Conservation (phyloP, 2,329 filamentous ascomycete genomes). For the Geosmithia flava region DNA sequence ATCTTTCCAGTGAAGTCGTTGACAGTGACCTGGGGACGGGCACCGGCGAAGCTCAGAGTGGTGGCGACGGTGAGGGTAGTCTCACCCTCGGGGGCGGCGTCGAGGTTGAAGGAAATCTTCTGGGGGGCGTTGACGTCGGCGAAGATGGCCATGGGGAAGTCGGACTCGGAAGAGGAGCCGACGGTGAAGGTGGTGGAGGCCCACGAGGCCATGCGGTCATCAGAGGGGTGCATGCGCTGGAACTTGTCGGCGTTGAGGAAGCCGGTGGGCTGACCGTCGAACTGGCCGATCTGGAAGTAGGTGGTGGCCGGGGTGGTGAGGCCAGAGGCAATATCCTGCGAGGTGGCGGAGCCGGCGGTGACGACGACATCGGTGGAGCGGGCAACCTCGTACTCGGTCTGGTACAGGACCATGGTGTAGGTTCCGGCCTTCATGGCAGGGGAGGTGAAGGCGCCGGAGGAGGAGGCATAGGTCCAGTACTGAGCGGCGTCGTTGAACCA, state of each 20-base stretch:
- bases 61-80: conserved; percentile 53
- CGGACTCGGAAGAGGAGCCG: conserved; percentile 34
- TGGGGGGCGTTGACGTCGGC: conserved; percentile 45
- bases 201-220: conserved; percentile 51
- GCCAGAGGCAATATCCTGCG: conserved; percentile 35
- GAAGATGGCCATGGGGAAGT: conserved; percentile 57
- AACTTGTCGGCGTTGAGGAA: conserved; percentile 58
- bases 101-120: conserved; percentile 47
- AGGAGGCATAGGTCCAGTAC: conserved; percentile 49
- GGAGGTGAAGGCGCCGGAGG: conserved; percentile 45
- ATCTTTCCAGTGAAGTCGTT: conserved; percentile 37
- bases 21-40: conserved; percentile 41
- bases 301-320: conserved; percentile 32
- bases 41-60: conserved; percentile 48
- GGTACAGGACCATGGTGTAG: conserved; percentile 57
- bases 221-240: conserved; percentile 56
- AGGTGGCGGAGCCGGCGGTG: conserved; percentile 32
- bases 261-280: conserved; percentile 50
- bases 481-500: conserved; percentile 53
- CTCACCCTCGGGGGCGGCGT: conserved; percentile 30
- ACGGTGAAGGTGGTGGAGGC: conserved; percentile 47
- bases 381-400: conserved; percentile 43
- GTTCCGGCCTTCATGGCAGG: conserved; percentile 56
- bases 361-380: conserved; percentile 32
- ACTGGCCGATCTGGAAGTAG: conserved; percentile 52